Evolutionary conservation across 768 basidiomycete species (phyloP).

Genomic region (Leccinum sublutescens): DNA sequence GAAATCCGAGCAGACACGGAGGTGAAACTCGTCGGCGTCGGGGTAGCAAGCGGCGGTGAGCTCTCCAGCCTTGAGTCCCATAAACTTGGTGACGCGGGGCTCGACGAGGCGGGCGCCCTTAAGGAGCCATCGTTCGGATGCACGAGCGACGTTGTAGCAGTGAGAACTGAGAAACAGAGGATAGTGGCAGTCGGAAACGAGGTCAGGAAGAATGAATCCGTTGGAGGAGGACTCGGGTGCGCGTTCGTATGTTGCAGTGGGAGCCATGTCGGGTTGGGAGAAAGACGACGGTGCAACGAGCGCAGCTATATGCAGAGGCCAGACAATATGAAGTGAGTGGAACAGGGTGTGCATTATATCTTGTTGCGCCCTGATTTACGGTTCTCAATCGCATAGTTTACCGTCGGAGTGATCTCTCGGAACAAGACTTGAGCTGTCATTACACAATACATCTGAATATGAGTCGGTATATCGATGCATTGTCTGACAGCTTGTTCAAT

Average conservation of each 20-base stretch:
- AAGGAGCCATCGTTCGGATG: conserved; percentile 39
- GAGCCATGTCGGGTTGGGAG: conserved; percentile 19
- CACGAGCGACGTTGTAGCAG: conserved; percentile 35
- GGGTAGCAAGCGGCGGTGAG: conserved; percentile 67
- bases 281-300: background rate
- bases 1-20: conserved; percentile 67
- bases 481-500: background rate
- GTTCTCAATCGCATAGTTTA: background rate
- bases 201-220: conserved; percentile 41
- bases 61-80: conserved; percentile 62
- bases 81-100: conserved; percentile 39
- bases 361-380: background rate
- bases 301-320: background rate
- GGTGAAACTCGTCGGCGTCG: conserved; percentile 50
- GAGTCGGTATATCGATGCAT: background rate
- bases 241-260: conserved; percentile 23
- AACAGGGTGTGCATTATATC: conserved; percentile 12
- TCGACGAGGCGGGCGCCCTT: conserved; percentile 28
- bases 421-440: conserved; percentile 4
- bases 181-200: conserved; percentile 39
- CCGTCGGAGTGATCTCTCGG: background rate
- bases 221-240: conserved; percentile 7
- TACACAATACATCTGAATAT: background rate
- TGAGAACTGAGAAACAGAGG: conserved; percentile 35
- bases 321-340: conserved; percentile 12